Conservation (phyloP, 2,329 filamentous ascomycete species). For the Pestalotiopsis sp. region DNA sequence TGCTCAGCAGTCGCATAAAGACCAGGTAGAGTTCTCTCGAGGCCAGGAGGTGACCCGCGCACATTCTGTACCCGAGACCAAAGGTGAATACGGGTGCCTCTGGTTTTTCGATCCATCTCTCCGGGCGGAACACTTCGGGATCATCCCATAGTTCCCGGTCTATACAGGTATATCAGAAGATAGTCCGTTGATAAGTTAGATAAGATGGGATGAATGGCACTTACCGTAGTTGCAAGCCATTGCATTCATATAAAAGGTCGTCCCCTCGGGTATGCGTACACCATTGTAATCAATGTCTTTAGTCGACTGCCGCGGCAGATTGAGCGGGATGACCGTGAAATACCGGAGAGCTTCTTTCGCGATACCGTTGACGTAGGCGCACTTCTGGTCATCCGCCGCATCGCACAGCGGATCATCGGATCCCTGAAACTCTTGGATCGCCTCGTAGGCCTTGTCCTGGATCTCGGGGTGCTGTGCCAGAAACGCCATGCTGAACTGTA, state of each 20-base stretch:
- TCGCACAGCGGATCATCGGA: slow-evolving; percentile 67
- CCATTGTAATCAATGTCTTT: slow-evolving; percentile 62
- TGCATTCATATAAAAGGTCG: slow-evolving; percentile 66
- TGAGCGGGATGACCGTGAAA: slow-evolving; percentile 65
- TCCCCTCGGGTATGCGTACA: slow-evolving; percentile 61
- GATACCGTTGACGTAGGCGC: slow-evolving; percentile 63
- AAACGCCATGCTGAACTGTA: slow-evolving; percentile 80
- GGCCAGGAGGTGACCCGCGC: slow-evolving; percentile 10
- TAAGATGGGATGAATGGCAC: background rate
- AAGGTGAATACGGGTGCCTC: slow-evolving; percentile 10
- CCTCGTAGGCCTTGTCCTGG: slow-evolving; percentile 69
- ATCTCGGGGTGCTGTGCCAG: slow-evolving; percentile 69
- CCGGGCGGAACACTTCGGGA: slow-evolving; percentile 9
- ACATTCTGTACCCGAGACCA: slow-evolving; percentile 13
- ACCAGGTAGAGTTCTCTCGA: slow-evolving; percentile 10
- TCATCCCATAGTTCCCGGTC: slow-evolving; percentile 8
- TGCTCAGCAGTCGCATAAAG: slow-evolving; percentile 11
- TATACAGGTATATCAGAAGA: background rate
- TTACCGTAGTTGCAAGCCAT: slow-evolving; percentile 71
- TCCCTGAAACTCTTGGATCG: slow-evolving; percentile 51
- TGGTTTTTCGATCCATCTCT: slow-evolving; percentile 10
- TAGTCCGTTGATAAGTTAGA: background rate
- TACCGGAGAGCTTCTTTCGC: slow-evolving; percentile 65
- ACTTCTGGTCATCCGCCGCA: slow-evolving; percentile 64
- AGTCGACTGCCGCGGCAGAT: slow-evolving; percentile 63